These are phyloP conservation scores for Lasiosphaeris hirsuta DNA, from an alignment of 495 filamentous ascomycete species.

Conservation along the genomic window DNA sequence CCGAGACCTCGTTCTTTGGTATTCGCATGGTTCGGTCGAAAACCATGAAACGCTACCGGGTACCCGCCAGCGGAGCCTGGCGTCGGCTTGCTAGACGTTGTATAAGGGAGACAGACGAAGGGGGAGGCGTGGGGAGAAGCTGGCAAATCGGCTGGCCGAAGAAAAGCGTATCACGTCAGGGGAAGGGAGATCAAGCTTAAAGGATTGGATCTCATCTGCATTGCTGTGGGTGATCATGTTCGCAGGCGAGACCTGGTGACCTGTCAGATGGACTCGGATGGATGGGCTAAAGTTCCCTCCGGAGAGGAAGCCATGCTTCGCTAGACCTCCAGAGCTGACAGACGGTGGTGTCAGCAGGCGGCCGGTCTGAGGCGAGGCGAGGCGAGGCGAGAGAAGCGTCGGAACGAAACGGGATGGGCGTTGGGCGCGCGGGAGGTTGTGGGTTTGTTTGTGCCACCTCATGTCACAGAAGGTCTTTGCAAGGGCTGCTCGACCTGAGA, in stretches of 20 bases:
- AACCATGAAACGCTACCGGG: conserved; percentile 7
- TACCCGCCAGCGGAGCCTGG: neutral
- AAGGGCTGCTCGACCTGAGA: too few relatives aligned
- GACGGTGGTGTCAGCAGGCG: neutral
- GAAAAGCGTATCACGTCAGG: neutral
- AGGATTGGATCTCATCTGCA: neutral
- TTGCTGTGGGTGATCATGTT: neutral
- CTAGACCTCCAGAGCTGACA: neutral
- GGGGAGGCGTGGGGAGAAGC: too few relatives aligned
- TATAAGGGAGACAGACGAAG: too few relatives aligned
- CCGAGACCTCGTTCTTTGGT: neutral
- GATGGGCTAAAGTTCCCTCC: neutral
- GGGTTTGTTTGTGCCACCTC: neutral
- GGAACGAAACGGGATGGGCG: neutral
- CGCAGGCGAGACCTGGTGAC: neutral
- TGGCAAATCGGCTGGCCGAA: too few relatives aligned
- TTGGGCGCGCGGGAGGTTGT: neutral
- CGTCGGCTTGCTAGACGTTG: too few relatives aligned
- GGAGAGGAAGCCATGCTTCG: neutral
- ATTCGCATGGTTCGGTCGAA: neutral
- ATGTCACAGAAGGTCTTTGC: too few relatives aligned
- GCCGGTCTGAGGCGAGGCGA: neutral
- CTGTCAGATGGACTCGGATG: too few relatives aligned
- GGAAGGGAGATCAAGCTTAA: neutral
- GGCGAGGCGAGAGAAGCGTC: neutral